phyloP scores from a whole-genome alignment of 164 flowering plant species.

The Echeveria elegans region DNA sequence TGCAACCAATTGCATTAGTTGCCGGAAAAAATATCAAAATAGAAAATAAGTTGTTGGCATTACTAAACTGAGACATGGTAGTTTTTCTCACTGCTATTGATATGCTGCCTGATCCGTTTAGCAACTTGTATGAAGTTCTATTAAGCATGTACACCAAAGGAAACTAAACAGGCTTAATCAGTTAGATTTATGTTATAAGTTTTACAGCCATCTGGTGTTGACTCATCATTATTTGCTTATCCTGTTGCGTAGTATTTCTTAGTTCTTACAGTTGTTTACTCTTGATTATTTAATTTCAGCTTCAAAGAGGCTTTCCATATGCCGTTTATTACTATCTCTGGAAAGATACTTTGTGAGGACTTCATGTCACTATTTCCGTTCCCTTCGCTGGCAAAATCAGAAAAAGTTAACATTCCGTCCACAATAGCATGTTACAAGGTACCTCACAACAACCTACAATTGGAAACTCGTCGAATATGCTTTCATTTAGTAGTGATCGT shows the following conservation, averaged over 20 bases:
- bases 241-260: background rate
- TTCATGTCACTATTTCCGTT: slow-evolving; percentile 61
- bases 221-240: background rate
- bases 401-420: slow-evolving; percentile 30
- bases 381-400: slow-evolving; percentile 26
- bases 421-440: slow-evolving; percentile 77
- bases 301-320: slow-evolving; percentile 75
- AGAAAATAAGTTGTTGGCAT: background rate
- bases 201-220: background rate
- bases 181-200: background rate
- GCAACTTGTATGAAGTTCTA: background rate
- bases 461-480: background rate
- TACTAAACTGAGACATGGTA: background rate
- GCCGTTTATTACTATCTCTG: slow-evolving; percentile 71
- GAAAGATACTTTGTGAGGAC: slow-evolving; percentile 51
- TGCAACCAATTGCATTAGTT: no score
- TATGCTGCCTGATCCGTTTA: background rate
- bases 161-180: background rate
- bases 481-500: background rate
- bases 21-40: no score
- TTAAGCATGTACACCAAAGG: background rate
- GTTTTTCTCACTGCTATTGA: background rate
- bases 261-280: background rate
- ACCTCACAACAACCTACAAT: background rate
- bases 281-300: slow-evolving; percentile 37